Evolutionary conservation across 371 early-diverging fungal species (phyloP).

Genomic region (Dichotomocladium elegans): DNA sequence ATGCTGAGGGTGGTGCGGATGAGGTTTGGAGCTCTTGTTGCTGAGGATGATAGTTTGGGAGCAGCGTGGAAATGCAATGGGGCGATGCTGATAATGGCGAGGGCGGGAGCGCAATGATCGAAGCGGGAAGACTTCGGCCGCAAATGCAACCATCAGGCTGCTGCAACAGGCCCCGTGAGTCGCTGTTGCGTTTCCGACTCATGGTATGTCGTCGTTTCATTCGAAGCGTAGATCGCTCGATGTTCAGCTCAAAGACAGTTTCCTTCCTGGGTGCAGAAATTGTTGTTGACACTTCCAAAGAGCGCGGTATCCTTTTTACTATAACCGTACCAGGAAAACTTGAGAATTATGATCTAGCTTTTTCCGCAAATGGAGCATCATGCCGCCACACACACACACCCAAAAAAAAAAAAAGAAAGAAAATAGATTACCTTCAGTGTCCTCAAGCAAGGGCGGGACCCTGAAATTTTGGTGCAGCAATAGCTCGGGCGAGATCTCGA

Average conservation of each 20-base stretch:
- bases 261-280: too few species aligned
- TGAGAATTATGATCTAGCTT: too few species aligned
- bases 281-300: too few species aligned
- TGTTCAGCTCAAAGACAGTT: slow-evolving; percentile 1
- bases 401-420: too few species aligned
- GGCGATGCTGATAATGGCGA: too few species aligned
- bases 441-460: slow-evolving; percentile 23
- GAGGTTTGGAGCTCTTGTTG: background rate
- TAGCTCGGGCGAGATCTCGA: slow-evolving; percentile 52
- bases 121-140: slow-evolving; percentile 2
- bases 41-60: too few species aligned
- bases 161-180: background rate
- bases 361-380: too few species aligned
- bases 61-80: too few species aligned
- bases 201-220: background rate
- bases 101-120: background rate
- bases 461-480: slow-evolving; percentile 54
- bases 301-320: too few species aligned
- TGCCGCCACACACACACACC: too few species aligned
- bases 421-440: background rate
- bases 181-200: background rate
- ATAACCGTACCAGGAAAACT: too few species aligned
- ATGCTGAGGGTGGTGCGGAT: background rate
- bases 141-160: slow-evolving; percentile 7
- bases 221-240: slow-evolving; percentile 2